Evolutionary conservation across 192 early-diverging fungal species (phyloP), one percentile per base, ranked within the genome.

Genomic region (Coemansia sp.): DNA sequence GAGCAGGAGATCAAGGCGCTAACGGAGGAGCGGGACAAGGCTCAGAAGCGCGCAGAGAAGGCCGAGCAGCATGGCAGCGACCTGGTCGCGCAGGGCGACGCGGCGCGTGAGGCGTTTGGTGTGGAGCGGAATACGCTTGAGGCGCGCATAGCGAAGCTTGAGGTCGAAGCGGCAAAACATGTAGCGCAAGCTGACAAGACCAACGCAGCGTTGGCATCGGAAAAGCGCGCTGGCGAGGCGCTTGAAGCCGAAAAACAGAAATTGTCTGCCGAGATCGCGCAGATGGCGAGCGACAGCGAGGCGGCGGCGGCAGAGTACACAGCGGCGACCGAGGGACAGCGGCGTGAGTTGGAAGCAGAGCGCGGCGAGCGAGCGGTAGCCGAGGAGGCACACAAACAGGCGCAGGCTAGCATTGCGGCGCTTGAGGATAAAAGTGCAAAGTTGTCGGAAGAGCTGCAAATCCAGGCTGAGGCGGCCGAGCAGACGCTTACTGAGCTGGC

Each of bases 401-500:
- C 75, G 32, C 76, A 63, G 66, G 23, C 53, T 14, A 30, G 11
- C 19, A 59, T 61, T 7, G 68, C 61, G 0, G 57, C 20, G 62
- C 68, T 80, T 21, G 77, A 78, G 39, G 62, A 61, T 14, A 58
- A 31, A 54, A 78, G 70, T 51, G 56, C 55, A 4, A 51, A 39
- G 63, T 67, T 78, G 31, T 60, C 52, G 2, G 78, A 80, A 21
- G 78, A 80, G 21, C 68, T 80, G 61, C 72, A 71, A 59, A 80
- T 80, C 32, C 72, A 80, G 69, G 65, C 78, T 2, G 57, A 80
- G 68, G 78, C 78, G 4, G 78, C 78, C 33, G 60, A 58, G 36
- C 68, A 80, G 69, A 56, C 78, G 9, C 75, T 66, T 27, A 69
- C 71, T 51, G 78, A 80, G 78, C 72, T 80, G 68, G 33, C 63